Evolutionary conservation across 2,329 filamentous ascomycete species (phyloP).

Genomic region (Neoarthrinium moseri): DNA sequence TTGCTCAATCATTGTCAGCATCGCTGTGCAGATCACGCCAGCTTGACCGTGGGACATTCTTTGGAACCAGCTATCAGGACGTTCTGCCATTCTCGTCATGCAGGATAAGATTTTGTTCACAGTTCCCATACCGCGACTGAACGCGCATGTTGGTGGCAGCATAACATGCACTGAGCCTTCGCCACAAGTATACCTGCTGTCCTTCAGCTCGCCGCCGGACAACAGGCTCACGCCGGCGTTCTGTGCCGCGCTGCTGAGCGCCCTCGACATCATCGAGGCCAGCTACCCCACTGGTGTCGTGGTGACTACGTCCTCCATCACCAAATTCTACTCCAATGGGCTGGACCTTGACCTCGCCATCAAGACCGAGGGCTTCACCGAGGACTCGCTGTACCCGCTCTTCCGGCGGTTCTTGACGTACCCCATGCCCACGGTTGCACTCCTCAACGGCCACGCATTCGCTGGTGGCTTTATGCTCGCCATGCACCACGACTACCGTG

Average conservation of each 20-base stretch:
- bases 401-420: slow-evolving; percentile 68
- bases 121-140: slow-evolving; percentile 50
- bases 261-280: slow-evolving; percentile 74
- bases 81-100: slow-evolving; percentile 22
- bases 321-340: slow-evolving; percentile 82
- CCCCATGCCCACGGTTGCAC: slow-evolving; percentile 79
- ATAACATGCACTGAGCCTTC: slow-evolving; percentile 63
- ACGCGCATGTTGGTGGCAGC: slow-evolving; percentile 49
- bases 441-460: slow-evolving; percentile 78
- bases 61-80: no score
- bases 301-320: slow-evolving; percentile 71
- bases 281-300: slow-evolving; percentile 69
- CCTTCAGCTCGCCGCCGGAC: slow-evolving; percentile 69
- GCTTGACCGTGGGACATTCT: no score
- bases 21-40: no score
- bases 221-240: slow-evolving; percentile 73
- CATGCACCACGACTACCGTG: slow-evolving; percentile 80
- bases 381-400: slow-evolving; percentile 59
- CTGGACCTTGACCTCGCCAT: slow-evolving; percentile 72
- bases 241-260: slow-evolving; percentile 64
- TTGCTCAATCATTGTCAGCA: not conserved
- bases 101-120: slow-evolving; percentile 50
- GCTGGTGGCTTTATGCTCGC: slow-evolving; percentile 79
- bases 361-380: slow-evolving; percentile 59
- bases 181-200: slow-evolving; percentile 67